Base-by-base conservation (phyloP, 2,329 filamentous ascomycete species). In the Xylaria polymorpha region DNA sequence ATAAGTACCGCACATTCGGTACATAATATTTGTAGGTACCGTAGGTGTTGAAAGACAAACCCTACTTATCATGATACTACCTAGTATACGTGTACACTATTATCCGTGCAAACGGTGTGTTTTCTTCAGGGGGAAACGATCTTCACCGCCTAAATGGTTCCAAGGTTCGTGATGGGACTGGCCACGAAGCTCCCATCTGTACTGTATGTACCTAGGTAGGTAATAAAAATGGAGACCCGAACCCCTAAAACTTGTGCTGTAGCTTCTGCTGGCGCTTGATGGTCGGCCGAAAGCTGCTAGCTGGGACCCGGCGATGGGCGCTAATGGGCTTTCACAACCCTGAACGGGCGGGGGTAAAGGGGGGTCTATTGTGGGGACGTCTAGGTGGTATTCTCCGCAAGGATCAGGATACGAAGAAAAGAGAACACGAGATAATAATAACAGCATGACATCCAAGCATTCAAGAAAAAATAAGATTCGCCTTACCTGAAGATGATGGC, bases 81-180 rank as follows among this genome's bases (percentile, higher is more conserved):
- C n/a, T 15, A 43, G 41, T 29, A 29, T 29, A 37, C 37, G 14
- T 14, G 37, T 14, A n/a, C n/a, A n/a, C n/a, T n/a, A 18, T 18
- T 51, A 25, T 25, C 59, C 56, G 56, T 56, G 41, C 46, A 55
- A 61, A 63, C 56, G 66, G 57, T 65, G 41, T 15, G 43, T 46
- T 46, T 39, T 51, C 37, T 62, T 53, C 10, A 44, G 56, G 46
- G 50, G 62, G 61, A 37, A 61, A 48, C 22, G 57, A 58, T 66
- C 67, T 66, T 69, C 67, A 69, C 67, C 67, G 67, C 67, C 67
- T 66, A 10, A 41, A 53, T 15, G 29, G n/a, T 29, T 50, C 35
- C 35, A 29, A 29, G 25, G 25, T 29, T 29, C 25, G 25, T 29
- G 25, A 29, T 9, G 10, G 10, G 3, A 2, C 7, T 8, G 35